Evolutionary conservation across 768 basidiomycete species (phyloP).

Genomic region (Lactifluus subvellereus): DNA sequence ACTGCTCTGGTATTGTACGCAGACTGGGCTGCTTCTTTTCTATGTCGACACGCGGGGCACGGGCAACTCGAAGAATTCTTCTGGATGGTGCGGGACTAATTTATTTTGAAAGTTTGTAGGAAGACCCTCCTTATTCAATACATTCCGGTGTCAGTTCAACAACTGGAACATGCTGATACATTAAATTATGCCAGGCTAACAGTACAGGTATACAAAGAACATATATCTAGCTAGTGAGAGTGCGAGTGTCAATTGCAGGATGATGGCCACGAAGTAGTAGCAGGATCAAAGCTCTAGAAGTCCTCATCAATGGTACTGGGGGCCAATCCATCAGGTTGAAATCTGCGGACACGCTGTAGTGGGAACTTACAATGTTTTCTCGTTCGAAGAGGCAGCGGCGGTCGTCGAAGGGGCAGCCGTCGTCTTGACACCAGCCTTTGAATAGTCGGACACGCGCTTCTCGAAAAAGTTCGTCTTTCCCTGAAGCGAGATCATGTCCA

Average conservation of each 20-base stretch:
- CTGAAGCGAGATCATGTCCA: conserved; percentile 92
- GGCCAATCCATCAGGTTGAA: not conserved
- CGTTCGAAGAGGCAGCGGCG: conserved; percentile 9
- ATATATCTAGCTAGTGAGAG: conserved; percentile 6
- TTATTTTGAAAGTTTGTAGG: too few species aligned
- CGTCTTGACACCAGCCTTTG: conserved; percentile 51
- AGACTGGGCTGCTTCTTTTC: too few species aligned
- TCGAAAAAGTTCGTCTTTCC: conserved; percentile 98
- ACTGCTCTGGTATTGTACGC: not conserved
- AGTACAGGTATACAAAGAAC: conserved; percentile 14
- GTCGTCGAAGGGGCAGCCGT: conserved; percentile 8
- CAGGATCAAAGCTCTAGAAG: not conserved
- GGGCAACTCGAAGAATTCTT: too few species aligned
- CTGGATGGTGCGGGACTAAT: too few species aligned
- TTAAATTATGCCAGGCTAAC: conserved; percentile 22
- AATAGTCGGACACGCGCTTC: conserved; percentile 85
- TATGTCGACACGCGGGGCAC: not conserved
- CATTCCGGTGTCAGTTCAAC: not conserved
- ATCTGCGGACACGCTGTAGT: not conserved
- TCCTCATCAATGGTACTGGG: conserved; percentile 22
- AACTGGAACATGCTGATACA: conserved; percentile 8
- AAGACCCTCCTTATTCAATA: not conserved
- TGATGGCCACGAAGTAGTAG: not conserved
- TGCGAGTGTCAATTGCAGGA: not conserved
- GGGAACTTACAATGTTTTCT: conserved; percentile 38